Evolutionary conservation across 495 filamentous ascomycete genomes (phyloP).

Genomic region (Tuber borchii): DNA sequence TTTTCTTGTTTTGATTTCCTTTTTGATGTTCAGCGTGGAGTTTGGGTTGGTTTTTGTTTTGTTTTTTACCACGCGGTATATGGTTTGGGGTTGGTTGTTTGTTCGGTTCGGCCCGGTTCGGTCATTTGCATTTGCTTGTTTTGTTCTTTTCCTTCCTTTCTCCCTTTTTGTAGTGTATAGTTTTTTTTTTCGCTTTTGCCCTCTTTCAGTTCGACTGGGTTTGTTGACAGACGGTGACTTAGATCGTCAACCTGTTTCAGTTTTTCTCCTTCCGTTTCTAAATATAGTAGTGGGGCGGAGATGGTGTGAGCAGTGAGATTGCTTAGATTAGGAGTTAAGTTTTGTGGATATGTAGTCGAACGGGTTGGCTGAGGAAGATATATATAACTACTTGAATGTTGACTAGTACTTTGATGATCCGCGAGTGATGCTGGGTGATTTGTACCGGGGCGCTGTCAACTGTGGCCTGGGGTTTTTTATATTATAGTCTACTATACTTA

Average conservation of each 20-base stretch:
- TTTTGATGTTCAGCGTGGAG: neutral
- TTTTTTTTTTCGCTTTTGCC: neutral
- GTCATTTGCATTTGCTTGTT: neutral
- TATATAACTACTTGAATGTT: neutral
- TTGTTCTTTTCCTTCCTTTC: neutral
- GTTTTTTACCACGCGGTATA: neutral
- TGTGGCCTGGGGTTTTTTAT: neutral
- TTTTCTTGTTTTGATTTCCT: neutral
- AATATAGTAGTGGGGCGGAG: neutral
- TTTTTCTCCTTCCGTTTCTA: neutral
- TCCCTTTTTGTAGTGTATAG: neutral
- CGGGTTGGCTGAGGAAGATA: neutral
- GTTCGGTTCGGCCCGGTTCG: neutral
- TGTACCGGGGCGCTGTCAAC: neutral
- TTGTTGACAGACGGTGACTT: neutral
- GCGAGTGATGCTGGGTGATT: neutral
- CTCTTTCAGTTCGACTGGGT: neutral
- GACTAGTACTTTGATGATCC: neutral
- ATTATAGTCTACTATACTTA: too few species aligned
- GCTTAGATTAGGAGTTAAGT: neutral
- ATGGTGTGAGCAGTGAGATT: neutral
- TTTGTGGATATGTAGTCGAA: neutral
- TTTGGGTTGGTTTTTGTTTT: neutral
- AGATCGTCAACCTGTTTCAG: neutral
- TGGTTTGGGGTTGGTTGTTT: neutral